These are phyloP conservation scores for Nannizziopsis arthrosporioides DNA, from an alignment of 2,329 filamentous ascomycete genomes.

Conservation along the genomic window DNA sequence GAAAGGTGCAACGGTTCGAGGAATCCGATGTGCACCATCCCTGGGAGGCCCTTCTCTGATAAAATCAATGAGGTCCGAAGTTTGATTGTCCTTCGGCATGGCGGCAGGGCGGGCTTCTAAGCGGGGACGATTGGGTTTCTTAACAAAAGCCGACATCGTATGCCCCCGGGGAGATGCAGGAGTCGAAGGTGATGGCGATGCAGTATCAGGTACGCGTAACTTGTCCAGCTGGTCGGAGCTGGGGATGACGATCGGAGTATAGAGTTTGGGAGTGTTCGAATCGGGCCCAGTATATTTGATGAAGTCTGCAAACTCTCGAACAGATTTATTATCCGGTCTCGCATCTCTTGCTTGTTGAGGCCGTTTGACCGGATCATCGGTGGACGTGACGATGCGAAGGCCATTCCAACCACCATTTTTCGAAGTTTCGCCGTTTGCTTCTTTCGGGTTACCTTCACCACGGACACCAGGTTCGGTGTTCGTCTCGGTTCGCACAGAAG, in stretches of 20 bases:
- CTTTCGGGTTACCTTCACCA: not conserved
- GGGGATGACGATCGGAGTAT: slow-evolving; percentile 5
- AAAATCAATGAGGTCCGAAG: slow-evolving; percentile 86
- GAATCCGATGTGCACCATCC: slow-evolving; percentile 56
- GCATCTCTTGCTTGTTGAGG: slow-evolving; percentile 55
- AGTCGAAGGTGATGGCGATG: not conserved
- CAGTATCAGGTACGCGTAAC: not conserved
- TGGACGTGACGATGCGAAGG: slow-evolving; percentile 1
- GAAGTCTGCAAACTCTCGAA: slow-evolving; percentile 77
- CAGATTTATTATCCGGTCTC: slow-evolving; percentile 56
- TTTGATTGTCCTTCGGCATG: slow-evolving; percentile 52
- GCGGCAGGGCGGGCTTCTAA: slow-evolving; percentile 62
- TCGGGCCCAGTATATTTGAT: slow-evolving; percentile 69
- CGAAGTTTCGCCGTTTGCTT: not conserved
- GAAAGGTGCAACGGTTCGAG: slow-evolving; percentile 74
- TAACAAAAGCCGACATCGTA: slow-evolving; percentile 1
- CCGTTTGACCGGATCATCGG: slow-evolving; percentile 9
- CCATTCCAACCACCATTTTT: not conserved
- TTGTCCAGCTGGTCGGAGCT: not conserved
- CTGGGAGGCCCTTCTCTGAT: slow-evolving; percentile 74
- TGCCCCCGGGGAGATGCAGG: slow-evolving; percentile 19
- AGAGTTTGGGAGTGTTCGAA: not conserved
- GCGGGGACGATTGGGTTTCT: slow-evolving; percentile 32
- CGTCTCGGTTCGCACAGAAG: slow-evolving; percentile 25
- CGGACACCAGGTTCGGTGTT: slow-evolving; percentile 10